phyloP scores from a whole-genome alignment of 257 asterid genomes.

The Lavandula angustifolia region DNA sequence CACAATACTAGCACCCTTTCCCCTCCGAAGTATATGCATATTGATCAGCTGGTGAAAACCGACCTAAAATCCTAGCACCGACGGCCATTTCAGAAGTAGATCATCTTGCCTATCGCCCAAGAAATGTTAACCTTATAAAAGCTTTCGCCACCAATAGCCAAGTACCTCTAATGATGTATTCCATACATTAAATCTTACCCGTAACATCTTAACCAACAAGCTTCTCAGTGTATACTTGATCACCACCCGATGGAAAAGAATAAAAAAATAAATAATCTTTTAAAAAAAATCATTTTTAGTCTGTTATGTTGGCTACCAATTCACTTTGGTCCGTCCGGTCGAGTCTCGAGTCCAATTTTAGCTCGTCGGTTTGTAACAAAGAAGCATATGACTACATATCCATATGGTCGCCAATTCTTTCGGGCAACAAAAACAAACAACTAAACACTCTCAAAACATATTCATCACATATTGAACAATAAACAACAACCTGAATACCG shows the following conservation, averaged over 20 bases:
- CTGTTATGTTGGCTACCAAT: too few relatives aligned
- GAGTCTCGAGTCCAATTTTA: too few relatives aligned
- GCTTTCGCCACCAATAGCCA: not conserved
- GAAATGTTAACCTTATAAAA: not conserved
- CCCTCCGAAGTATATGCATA: not conserved
- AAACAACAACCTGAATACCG: too few relatives aligned
- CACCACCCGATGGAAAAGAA: not conserved
- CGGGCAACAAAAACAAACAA: too few relatives aligned
- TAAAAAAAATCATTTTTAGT: too few relatives aligned
- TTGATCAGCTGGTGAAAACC: not conserved
- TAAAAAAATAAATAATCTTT: too few relatives aligned
- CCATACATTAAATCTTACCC: not conserved
- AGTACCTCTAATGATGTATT: constrained; percentile 3
- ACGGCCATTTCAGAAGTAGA: not conserved
- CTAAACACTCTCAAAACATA: too few relatives aligned
- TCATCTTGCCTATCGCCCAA: not conserved
- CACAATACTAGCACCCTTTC: not conserved
- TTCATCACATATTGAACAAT: too few relatives aligned
- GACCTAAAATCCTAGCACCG: not conserved
- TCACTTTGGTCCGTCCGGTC: too few relatives aligned
- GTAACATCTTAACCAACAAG: not conserved
- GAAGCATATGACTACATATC: too few relatives aligned
- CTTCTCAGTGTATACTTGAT: not conserved
- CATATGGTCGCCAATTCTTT: too few relatives aligned
- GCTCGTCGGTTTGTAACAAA: too few relatives aligned